phyloP scores from a whole-genome alignment of 73 alveolate species.

The Paramecium sonneborni region DNA sequence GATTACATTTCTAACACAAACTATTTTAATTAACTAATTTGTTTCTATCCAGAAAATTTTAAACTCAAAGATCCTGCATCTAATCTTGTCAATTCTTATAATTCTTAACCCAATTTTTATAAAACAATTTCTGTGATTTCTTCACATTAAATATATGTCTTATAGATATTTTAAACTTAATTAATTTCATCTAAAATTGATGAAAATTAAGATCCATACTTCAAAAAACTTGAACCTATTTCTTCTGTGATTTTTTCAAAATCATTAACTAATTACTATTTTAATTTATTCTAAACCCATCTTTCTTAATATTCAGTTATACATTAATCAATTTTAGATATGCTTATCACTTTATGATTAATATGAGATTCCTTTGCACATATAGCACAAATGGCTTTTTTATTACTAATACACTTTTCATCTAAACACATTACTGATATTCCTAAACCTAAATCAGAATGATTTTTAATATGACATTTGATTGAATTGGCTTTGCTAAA shows the following conservation, averaged over 20 bases:
- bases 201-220: neutral
- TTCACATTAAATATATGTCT: neutral
- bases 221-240: neutral
- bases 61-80: neutral
- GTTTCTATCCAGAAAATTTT: neutral
- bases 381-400: constrained; percentile 12
- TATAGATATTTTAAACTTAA: neutral
- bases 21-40: neutral
- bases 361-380: constrained; percentile 27
- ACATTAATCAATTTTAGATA: neutral
- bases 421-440: constrained; percentile 11
- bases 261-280: neutral
- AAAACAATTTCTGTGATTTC: neutral
- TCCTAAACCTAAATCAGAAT: neutral
- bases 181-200: neutral
- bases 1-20: neutral
- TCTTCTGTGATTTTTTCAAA: neutral
- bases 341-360: constrained; percentile 17
- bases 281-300: neutral
- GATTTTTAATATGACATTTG: neutral
- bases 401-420: constrained; percentile 5
- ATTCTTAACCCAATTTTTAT: neutral
- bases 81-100: neutral
- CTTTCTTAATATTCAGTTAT: neutral
- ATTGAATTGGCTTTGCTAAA: constrained; percentile 24